These are phyloP conservation scores for Aspergillus amoenus DNA, from an alignment of 2,329 filamentous ascomycete species.

Conservation along the genomic window DNA sequence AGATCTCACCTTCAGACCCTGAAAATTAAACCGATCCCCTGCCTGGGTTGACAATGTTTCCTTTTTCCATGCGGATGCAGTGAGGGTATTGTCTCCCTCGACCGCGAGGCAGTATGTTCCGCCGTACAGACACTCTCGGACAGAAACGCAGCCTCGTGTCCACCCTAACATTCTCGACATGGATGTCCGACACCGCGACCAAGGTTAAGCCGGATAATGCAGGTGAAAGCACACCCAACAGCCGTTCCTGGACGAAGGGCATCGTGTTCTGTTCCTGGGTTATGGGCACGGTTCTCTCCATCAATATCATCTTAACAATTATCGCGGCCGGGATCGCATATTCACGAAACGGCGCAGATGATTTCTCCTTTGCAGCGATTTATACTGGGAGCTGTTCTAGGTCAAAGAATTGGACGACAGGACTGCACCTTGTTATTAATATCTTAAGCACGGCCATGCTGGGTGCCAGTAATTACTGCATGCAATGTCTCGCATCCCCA, in stretches of 20 bases:
- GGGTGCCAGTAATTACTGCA: conserved; percentile 51
- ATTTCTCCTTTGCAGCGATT: conserved; percentile 3
- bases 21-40: too few relatives aligned
- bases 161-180: background rate
- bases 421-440: conserved; percentile 51
- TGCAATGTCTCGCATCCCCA: conserved; percentile 54
- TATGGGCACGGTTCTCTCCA: background rate
- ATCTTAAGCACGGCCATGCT: conserved; percentile 47
- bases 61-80: too few relatives aligned
- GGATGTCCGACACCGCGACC: background rate
- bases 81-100: too few relatives aligned
- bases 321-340: conserved; percentile 12
- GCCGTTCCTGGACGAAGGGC: conserved; percentile 9
- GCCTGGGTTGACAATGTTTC: too few relatives aligned
- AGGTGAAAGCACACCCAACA: background rate
- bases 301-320: conserved; percentile 14
- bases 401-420: conserved; percentile 13
- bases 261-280: conserved; percentile 9
- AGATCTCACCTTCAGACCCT: too few relatives aligned
- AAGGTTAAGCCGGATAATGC: background rate
- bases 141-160: too few relatives aligned
- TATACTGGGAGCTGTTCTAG: conserved; percentile 14
- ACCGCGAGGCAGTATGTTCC: too few relatives aligned
- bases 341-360: background rate
- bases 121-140: too few relatives aligned